Conservation (phyloP, 2,329 filamentous ascomycete genomes). For the Trichoderma aggressivum region DNA sequence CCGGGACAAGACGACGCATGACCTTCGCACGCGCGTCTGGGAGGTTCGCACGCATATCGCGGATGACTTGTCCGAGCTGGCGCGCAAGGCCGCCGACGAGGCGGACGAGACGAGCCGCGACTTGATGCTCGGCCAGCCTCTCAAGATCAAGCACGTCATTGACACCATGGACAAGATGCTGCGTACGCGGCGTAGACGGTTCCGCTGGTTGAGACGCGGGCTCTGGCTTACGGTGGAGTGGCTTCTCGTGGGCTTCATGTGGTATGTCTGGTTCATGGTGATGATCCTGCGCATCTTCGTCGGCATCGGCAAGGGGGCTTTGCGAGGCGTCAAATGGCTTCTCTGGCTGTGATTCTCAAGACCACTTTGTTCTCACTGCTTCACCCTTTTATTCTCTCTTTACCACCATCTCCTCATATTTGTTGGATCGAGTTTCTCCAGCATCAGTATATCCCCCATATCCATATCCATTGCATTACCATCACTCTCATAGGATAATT, state of each 20-base stretch:
- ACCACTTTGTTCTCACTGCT: background rate
- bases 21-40: conserved; percentile 49
- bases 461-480: background rate
- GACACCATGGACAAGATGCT: conserved; percentile 77
- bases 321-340: conserved; percentile 70
- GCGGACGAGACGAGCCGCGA: conserved; percentile 76
- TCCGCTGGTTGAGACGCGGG: conserved; percentile 70
- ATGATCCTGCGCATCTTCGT: conserved; percentile 67
- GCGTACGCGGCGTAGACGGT: conserved; percentile 61
- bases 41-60: conserved; percentile 45
- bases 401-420: background rate
- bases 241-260: conserved; percentile 83
- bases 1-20: conserved; percentile 52
- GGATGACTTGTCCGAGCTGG: conserved; percentile 55
- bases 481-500: background rate
- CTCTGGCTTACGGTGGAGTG: conserved; percentile 86
- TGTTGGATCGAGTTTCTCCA: background rate
- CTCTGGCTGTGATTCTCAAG: conserved; percentile 62
- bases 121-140: conserved; percentile 70
- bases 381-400: background rate
- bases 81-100: conserved; percentile 68
- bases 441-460: background rate
- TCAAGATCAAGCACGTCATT: conserved; percentile 75
- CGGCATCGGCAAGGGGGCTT: conserved; percentile 58
- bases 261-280: conserved; percentile 90